Percentiles rank a stretch among this genome's conserved stretches.
phyloP scores from a whole-genome alignment of 805 yeast genomes.

The Pichia eremophila region DNA sequence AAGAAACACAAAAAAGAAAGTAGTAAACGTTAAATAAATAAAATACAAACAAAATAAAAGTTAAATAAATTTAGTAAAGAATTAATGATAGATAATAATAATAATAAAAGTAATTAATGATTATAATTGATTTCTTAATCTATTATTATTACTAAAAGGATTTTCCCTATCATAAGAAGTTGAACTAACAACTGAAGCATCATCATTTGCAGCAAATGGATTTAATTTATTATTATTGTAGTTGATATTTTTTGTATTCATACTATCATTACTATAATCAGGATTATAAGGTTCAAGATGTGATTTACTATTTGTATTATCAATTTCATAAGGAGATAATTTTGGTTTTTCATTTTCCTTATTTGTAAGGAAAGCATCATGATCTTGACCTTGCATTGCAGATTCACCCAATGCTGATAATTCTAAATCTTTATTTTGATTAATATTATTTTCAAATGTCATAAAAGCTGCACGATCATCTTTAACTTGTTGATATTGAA shows the following conservation, averaged over 20 bases:
- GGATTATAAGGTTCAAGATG: slow-evolving; percentile 6
- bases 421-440: slow-evolving; percentile 43
- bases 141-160: slow-evolving; percentile 1
- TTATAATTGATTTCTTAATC: not conserved
- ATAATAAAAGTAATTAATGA: not conserved
- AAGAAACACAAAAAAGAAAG: no score
- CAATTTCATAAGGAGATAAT: slow-evolving; percentile 4
- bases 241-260: not conserved
- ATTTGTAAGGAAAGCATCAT: slow-evolving; percentile 14
- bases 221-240: not conserved
- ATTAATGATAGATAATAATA: not conserved
- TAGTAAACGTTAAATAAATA: not conserved
- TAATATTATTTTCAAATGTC: slow-evolving; percentile 46
- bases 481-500: slow-evolving; percentile 90
- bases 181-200: not conserved
- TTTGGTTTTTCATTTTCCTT: slow-evolving; percentile 2
- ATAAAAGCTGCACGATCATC: slow-evolving; percentile 96
- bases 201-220: slow-evolving; percentile 7
- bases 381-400: slow-evolving; percentile 54
- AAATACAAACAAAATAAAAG: not conserved
- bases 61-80: not conserved
- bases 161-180: slow-evolving; percentile 1
- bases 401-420: slow-evolving; percentile 66
- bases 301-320: slow-evolving; percentile 1
- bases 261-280: slow-evolving; percentile 3